Base-by-base conservation (phyloP, 2,329 filamentous ascomycete species). In the Aspergillus transmontanensis region DNA sequence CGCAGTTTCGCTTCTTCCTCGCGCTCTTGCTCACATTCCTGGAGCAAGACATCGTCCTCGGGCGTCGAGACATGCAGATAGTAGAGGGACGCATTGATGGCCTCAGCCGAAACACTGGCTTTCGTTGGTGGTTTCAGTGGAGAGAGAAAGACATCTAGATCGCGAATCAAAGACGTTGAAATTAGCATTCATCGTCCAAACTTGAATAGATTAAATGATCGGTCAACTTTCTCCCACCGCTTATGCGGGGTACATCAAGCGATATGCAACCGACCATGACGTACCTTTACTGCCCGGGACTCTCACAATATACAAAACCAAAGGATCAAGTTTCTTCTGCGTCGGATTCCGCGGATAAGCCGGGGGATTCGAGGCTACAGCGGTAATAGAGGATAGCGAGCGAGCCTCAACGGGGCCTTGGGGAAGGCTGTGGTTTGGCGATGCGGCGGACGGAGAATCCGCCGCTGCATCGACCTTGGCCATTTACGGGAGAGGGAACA, bases 201-300 rank as follows among this genome's bases (percentile, higher is more conserved):
- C 48, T 32, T 51, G 19, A 12, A 51, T 51, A 23, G 23, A 26
- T 26, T 26, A 34, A 21, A 32, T 36, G 26, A 46, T 36, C 26
- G 51, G 45, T 48, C 43, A 51, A 53, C 19, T 43, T 46, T 45
- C 51, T 60, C 51, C 50, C 51, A 56, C 51, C 45, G 51, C 59
- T 53, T 36, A 34, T 61, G 64, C 61, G 64, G 59, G 63, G 60
- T 50, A 61, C 53, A 10, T 16, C 26, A 34, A 34, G 10, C 32
- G 32, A 34, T 34, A 39, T 48, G 57, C 43, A 28, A 59, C 11
- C 7, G 57, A 26, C 6, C 9, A 55, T 23, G 32, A 64, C 72
- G 23, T 82, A 94, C 93, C 92, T 89, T 89, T 88, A 66, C 91
- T 96, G 26, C 94, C 94, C 1, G 95, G 95, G 0, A 99, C 94